Conservation (phyloP, 495 filamentous ascomycete species). For the Glutinoglossum americanum region DNA sequence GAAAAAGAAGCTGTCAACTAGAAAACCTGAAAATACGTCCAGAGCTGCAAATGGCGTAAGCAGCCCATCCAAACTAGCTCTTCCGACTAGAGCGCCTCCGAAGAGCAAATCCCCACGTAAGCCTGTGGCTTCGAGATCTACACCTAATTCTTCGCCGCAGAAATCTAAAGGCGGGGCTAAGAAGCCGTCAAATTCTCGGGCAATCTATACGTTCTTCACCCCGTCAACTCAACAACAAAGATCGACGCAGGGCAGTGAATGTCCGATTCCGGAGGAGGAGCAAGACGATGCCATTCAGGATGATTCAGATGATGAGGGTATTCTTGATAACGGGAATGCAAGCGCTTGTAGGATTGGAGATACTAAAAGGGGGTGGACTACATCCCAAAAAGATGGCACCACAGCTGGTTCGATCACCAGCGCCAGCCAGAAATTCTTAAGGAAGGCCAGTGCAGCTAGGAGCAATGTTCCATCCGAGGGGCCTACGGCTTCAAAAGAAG, state of each 20-base stretch:
- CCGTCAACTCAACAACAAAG: not conserved
- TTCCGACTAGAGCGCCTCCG: not conserved
- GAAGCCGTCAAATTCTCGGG: not conserved
- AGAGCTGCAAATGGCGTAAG: not conserved
- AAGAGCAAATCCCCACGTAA: not conserved
- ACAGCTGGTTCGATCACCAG: not conserved
- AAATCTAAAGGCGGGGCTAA: not conserved
- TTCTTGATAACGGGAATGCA: constrained; percentile 8
- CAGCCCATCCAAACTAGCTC: not conserved
- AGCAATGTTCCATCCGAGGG: constrained; percentile 9
- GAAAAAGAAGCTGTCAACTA: constrained; percentile 3
- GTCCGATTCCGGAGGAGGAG: constrained; percentile 5
- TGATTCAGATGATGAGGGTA: constrained; percentile 15
- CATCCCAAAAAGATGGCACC: not conserved
- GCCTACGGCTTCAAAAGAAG: constrained; percentile 6
- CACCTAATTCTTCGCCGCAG: constrained; percentile 3
- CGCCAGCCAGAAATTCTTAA: constrained; percentile 18
- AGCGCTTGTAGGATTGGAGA: constrained; percentile 7
- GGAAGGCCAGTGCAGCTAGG: constrained; percentile 13
- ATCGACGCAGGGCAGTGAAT: not conserved
- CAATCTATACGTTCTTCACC: constrained; percentile 3
- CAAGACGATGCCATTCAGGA: constrained; percentile 24
- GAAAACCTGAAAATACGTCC: not conserved
- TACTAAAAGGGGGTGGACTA: constrained; percentile 2
- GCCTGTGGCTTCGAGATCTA: not conserved